These are phyloP conservation scores for Diutina sp. DNA, from an alignment of 1,139 yeast species.

Conservation along the genomic window DNA sequence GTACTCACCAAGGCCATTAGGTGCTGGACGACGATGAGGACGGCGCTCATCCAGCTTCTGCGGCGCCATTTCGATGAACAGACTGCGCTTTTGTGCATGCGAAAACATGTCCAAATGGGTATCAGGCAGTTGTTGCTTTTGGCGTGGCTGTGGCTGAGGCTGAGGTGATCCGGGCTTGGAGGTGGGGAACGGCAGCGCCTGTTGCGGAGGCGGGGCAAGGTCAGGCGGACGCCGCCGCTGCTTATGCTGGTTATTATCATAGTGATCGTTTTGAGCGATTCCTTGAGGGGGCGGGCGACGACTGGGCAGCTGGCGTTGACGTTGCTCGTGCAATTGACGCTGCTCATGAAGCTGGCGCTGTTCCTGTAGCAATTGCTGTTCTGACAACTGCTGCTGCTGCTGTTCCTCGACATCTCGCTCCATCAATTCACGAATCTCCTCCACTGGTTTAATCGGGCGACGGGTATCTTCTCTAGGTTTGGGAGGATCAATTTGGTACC, in stretches of 20 bases:
- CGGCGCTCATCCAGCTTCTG: neutral
- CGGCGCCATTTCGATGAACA: slow-evolving; percentile 1
- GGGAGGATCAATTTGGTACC: neutral
- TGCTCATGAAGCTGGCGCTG: neutral
- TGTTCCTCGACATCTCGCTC: neutral
- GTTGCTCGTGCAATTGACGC: neutral
- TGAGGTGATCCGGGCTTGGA: neutral
- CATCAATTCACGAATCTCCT: neutral
- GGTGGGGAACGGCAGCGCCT: neutral
- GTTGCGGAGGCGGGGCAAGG: neutral
- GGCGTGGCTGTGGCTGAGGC: neutral
- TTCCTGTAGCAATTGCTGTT: neutral
- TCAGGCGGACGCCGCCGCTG: neutral
- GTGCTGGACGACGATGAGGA: neutral
- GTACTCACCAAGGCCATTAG: neutral
- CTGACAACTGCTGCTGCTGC: neutral
- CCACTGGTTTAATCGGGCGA: neutral
- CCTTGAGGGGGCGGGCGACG: neutral
- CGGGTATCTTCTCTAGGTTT: neutral
- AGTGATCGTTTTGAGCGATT: neutral
- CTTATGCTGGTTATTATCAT: neutral
- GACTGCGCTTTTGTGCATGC: neutral
- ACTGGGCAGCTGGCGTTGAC: neutral
- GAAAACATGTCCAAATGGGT: neutral
- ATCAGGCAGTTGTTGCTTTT: neutral